phyloP scores from a whole-genome alignment of 2,329 filamentous ascomycete genomes.

The Neofusicoccum sp. region DNA sequence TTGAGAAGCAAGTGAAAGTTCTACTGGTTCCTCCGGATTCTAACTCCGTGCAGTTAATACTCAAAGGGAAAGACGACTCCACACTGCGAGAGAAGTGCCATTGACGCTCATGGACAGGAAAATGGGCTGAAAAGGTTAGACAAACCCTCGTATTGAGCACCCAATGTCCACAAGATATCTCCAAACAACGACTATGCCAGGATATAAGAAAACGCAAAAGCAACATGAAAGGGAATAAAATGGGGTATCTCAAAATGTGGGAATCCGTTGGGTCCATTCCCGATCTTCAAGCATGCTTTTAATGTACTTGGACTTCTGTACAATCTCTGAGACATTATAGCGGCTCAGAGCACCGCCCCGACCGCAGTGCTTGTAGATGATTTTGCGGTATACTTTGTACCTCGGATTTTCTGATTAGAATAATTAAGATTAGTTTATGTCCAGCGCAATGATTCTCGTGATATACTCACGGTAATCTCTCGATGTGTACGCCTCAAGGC shows the following conservation, averaged over 20 bases:
- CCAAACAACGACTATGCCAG: no score
- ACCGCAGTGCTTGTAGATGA: constrained; percentile 34
- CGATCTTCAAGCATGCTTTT: constrained; percentile 23
- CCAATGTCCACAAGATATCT: no score
- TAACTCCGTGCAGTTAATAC: no score
- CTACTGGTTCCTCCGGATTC: no score
- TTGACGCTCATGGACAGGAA: no score
- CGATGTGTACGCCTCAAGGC: constrained; percentile 28
- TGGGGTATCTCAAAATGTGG: constrained; percentile 3
- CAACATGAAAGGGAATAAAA: not conserved
- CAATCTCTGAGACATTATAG: constrained; percentile 35
- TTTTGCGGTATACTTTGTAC: constrained; percentile 31
- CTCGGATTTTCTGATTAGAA: constrained; percentile 22
- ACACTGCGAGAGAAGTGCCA: no score
- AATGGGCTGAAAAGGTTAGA: no score
- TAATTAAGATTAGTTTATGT: not conserved
- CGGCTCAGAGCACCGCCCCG: constrained; percentile 30
- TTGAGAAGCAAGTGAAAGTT: no score
- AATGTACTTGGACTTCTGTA: constrained; percentile 29
- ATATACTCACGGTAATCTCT: constrained; percentile 28
- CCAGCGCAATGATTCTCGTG: not conserved
- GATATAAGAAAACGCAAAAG: no score
- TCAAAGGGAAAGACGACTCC: no score
- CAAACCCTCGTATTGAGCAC: no score
- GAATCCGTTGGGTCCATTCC: constrained; percentile 7